phyloP scores from a whole-genome alignment of 345 rosid species.

The Citrus inodora region DNA sequence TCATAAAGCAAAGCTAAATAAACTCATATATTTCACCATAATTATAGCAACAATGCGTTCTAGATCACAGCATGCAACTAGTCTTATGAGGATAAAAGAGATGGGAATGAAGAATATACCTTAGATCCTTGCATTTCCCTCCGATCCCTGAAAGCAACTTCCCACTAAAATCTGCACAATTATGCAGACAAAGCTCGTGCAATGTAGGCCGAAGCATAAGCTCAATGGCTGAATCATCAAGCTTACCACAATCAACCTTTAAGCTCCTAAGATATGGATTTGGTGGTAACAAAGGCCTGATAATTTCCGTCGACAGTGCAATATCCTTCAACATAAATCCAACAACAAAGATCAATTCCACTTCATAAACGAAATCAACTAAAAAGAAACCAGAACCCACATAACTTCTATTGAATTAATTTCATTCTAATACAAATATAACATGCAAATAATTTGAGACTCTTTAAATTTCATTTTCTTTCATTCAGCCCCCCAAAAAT shows the following conservation, averaged over 20 bases:
- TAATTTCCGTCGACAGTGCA: conserved; percentile 49
- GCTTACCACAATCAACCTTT: conserved; percentile 74
- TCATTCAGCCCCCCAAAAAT: not conserved
- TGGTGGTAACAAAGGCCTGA: conserved; percentile 63
- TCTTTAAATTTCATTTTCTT: not conserved
- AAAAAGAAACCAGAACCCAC: not conserved
- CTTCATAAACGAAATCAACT: not conserved
- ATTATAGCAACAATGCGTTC: not conserved
- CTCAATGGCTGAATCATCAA: conserved; percentile 58
- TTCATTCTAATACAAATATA: not conserved
- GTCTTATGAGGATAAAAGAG: not conserved
- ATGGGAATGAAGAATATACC: conserved; percentile 34
- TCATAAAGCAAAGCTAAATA: not conserved
- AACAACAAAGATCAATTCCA: not conserved
- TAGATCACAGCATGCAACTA: not conserved
- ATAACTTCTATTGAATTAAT: not conserved
- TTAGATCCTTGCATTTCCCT: conserved; percentile 56
- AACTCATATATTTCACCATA: not conserved
- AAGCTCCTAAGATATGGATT: conserved; percentile 67
- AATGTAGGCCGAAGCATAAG: conserved; percentile 59
- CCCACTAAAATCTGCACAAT: conserved; percentile 73
- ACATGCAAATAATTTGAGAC: not conserved
- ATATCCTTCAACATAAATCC: conserved; percentile 38
- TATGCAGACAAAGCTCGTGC: conserved; percentile 62
- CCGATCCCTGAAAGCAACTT: conserved; percentile 80